phyloP scores from a whole-genome alignment of 805 yeast genomes.

The Candida ficus region DNA sequence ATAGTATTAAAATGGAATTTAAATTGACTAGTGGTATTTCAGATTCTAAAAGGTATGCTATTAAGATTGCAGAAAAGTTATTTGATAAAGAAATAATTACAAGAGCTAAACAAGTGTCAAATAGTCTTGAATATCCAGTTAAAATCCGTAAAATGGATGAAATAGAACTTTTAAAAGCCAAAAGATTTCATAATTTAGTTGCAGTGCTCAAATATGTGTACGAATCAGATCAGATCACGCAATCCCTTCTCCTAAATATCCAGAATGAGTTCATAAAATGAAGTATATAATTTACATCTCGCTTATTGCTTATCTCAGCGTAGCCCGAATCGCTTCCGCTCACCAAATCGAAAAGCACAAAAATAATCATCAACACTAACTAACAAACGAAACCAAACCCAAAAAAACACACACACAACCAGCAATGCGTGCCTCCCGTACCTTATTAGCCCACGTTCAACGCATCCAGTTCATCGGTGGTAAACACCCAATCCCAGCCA shows the following conservation, averaged over 20 bases:
- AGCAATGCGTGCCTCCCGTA: slow-evolving; percentile 30
- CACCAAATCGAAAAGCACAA: background rate
- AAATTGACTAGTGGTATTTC: slow-evolving; percentile 21
- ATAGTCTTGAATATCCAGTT: slow-evolving; percentile 8
- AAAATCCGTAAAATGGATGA: slow-evolving; percentile 5
- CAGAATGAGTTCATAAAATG: slow-evolving; percentile 24
- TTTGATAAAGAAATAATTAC: slow-evolving; percentile 24
- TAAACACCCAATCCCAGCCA: slow-evolving; percentile 46
- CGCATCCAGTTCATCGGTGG: slow-evolving; percentile 86
- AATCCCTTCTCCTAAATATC: slow-evolving; percentile 17
- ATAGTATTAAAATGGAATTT: slow-evolving; percentile 27
- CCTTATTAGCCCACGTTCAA: slow-evolving; percentile 37
- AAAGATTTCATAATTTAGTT: slow-evolving; percentile 25
- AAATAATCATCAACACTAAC: too few species aligned
- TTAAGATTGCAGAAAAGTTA: slow-evolving; percentile 24
- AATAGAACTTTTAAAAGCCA: slow-evolving; percentile 16
- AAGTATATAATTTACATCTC: too few species aligned
- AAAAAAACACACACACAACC: background rate
- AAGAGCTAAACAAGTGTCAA: slow-evolving; percentile 26
- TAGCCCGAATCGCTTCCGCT: slow-evolving; percentile 6
- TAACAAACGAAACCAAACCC: too few species aligned
- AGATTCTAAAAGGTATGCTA: slow-evolving; percentile 27
- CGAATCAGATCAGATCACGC: slow-evolving; percentile 12
- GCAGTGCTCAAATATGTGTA: slow-evolving; percentile 20
- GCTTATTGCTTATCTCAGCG: too few species aligned